These are phyloP conservation scores for Pelargonium citronellum DNA, from an alignment of 441 rosid genomes.

Conservation along the genomic window DNA sequence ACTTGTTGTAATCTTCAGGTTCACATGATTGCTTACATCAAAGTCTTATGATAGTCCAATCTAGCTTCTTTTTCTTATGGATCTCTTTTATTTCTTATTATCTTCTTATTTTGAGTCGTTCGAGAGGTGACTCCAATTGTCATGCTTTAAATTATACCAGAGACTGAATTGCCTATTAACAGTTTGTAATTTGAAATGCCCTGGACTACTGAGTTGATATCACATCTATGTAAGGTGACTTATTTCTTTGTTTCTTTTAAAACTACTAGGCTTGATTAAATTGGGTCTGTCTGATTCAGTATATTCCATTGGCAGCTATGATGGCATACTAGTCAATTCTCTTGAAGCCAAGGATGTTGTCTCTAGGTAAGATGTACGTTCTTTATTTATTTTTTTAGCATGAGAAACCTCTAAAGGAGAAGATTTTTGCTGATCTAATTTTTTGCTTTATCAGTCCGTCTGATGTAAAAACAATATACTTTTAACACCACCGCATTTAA, in stretches of 20 bases:
- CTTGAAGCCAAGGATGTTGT: constrained; percentile 58
- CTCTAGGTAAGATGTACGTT: constrained; percentile 47
- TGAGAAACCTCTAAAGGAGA: background rate
- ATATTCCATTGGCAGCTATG: constrained; percentile 50
- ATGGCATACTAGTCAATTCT: constrained; percentile 72
- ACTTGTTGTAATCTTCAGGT: background rate
- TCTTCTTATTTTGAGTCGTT: background rate
- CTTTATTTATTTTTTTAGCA: background rate
- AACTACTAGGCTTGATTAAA: constrained; percentile 4
- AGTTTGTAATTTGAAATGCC: constrained; percentile 1
- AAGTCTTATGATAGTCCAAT: constrained; percentile 3
- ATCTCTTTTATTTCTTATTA: background rate
- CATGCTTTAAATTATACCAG: background rate
- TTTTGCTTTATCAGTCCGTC: background rate
- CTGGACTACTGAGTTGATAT: constrained; percentile 10
- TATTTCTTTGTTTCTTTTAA: background rate
- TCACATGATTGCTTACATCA: background rate
- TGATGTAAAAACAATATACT: background rate
- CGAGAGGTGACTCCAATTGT: background rate
- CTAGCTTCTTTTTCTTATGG: background rate
- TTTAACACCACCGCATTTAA: background rate
- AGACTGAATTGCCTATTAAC: too few species aligned
- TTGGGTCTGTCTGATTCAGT: constrained; percentile 21
- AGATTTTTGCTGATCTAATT: background rate
- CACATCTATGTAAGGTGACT: constrained; percentile 2